Evolutionary conservation across 768 basidiomycete species (phyloP), one percentile per base, ranked within the genome.

Genomic region (Leccinum aurantiacum): DNA sequence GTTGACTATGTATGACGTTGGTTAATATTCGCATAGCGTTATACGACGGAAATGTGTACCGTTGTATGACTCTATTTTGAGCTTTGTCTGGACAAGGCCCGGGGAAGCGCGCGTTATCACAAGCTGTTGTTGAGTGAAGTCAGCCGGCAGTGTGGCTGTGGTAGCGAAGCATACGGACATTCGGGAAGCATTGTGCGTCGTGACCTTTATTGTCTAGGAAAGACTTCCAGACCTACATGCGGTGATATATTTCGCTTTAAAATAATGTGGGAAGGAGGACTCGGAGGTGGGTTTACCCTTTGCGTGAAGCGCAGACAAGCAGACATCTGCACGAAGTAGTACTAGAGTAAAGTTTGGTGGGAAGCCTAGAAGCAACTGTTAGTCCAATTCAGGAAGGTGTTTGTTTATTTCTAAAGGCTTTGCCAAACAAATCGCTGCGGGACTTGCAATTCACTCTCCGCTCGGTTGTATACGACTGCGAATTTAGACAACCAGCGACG

Each of bases 151-250:
- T 38, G 29, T 27, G 15, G 17, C 25, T 13, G 22, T n/a, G 6
- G 9, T 24, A 50, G 46, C 25, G n/a, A 52, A 38, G 51, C 44
- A 53, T 24, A 66, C 79, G 64, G 67, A 91, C 90, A 64, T 90
- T 87, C 1, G 90, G 90, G 72, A 93, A 90, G 68, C 91, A 91
- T 58, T 83, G 84, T 19, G 82, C 80, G 67, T 93, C 91, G 68
- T 93, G 91, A 6, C 91, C 91, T 80, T 85, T 81, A 64, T 85
- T 89, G 49, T 87, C 84, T 3, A 92, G 63, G 68, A 93, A 93
- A 6, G 88, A 90, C 67, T 84, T 82, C 91, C 91, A 93, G 56
- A 93, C 91, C 90, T 68, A 44, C 22, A 27, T 38, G 11, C 44
- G 49, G 9, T 54, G 27, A 33, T 59, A 48, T 13, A 58, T 35